Evolutionary conservation across 495 filamentous ascomycete genomes (phyloP), one percentile per base, ranked within the genome.

Genomic region (Penicillium turbatum): DNA sequence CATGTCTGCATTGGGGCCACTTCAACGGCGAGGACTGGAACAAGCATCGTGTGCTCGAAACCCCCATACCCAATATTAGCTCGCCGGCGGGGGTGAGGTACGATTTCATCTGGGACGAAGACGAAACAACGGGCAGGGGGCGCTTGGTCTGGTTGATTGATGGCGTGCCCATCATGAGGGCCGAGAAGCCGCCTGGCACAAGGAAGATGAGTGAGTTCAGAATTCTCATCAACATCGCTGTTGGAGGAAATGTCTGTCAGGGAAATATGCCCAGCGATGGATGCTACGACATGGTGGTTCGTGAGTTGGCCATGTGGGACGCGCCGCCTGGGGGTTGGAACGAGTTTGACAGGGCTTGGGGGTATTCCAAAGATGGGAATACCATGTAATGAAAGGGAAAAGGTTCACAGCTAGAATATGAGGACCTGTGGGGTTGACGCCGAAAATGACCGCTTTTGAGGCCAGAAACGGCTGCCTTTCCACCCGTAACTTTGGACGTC

Each of bases 241-340:
- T 66, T 50, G 63, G 63, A 47, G 63, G 63, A 44, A 63, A 66
- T 61, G 63, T 66, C 46, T 66, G 63, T 42, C 60, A 63, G 52
- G 63, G 63, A 49, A 61, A 54, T 44, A 63, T 63, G 63, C 63
- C 63, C 41, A 47, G 37, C 29, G 63, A 66, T 53, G 60, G 63
- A 58, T 63, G 42, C 35, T 66, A 63, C 24, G 60, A 63, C 19
- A 66, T 51, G 26, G 60, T 66, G 38, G 46, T 66, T 50, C 63
- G 63, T 48, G 63, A 65, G 36, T 54, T 65, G 45, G 63, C 63
- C 36, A 65, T 65, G 60, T 65, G 63, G 63, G 59, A 65, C 21
- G 63, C 63, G 32, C 63, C 63, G 19, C 63, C 63, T 56, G 47
- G 56, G 31, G 63, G 63, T 42, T 65, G 63, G 63, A 49, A 48